A percentile compares a stretch with the other conserved stretches of the same genome.
Conservation (phyloP, 2,329 filamentous ascomycete genomes). For the Botrytis aclada region DNA sequence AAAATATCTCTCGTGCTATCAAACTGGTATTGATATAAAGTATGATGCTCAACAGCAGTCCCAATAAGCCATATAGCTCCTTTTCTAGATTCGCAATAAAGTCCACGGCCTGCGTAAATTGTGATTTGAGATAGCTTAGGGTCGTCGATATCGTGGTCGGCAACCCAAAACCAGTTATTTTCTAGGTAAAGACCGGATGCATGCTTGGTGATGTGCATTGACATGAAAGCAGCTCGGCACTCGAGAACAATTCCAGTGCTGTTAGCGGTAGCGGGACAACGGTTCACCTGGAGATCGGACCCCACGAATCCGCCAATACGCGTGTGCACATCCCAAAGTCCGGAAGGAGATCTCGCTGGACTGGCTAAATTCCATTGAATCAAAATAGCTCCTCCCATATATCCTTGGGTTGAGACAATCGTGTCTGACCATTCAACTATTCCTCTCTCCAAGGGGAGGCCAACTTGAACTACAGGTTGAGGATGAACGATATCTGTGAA, state of each 20-base stretch:
- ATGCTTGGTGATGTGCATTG: slow-evolving; percentile 37
- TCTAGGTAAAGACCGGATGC: slow-evolving; percentile 48
- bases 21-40: slow-evolving; percentile 53
- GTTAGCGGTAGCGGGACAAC: slow-evolving; percentile 52
- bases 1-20: slow-evolving; percentile 36
- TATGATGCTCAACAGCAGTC: slow-evolving; percentile 47
- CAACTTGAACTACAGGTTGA: slow-evolving; percentile 50
- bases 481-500: slow-evolving; percentile 47
- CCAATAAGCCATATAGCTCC: slow-evolving; percentile 50
- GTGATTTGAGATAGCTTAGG: slow-evolving; percentile 53
- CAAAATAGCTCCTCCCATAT: slow-evolving; percentile 55
- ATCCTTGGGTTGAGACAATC: slow-evolving; percentile 59
- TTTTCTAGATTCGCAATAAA: slow-evolving; percentile 45
- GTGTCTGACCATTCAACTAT: slow-evolving; percentile 61
- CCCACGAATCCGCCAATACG: slow-evolving; percentile 44
- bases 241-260: slow-evolving; percentile 34
- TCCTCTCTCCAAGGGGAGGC: slow-evolving; percentile 55
- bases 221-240: slow-evolving; percentile 39
- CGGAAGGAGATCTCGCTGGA: slow-evolving; percentile 47
- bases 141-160: slow-evolving; percentile 44
- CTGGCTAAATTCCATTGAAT: slow-evolving; percentile 63
- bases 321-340: slow-evolving; percentile 48
- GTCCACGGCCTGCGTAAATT: slow-evolving; percentile 48
- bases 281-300: slow-evolving; percentile 24
- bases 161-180: slow-evolving; percentile 50